Percentiles rank a stretch among this genome's conserved stretches.
Conservation (phyloP, 192 early-diverging fungal species). For the Coemansia erecta region DNA sequence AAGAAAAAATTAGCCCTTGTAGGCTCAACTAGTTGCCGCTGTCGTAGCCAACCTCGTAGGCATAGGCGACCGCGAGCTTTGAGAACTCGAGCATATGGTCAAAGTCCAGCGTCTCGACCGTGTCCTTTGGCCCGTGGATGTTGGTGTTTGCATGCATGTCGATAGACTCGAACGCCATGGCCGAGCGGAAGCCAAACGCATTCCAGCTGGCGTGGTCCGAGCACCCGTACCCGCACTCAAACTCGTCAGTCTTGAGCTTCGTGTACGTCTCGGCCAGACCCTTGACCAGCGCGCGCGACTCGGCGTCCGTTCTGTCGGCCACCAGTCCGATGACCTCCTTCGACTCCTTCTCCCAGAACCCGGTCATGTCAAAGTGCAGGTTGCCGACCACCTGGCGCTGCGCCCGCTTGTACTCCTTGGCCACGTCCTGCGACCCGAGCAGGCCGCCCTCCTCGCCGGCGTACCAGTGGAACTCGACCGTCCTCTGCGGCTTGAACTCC, state of each 20-base stretch:
- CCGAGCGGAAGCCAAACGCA: slow-evolving; percentile 81
- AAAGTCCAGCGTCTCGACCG: slow-evolving; percentile 72
- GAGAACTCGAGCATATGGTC: slow-evolving; percentile 88
- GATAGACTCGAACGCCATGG: slow-evolving; percentile 78
- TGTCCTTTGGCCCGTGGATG: slow-evolving; percentile 84
- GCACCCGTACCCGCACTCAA: slow-evolving; percentile 86
- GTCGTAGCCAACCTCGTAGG: slow-evolving; percentile 68
- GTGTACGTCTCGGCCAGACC: slow-evolving; percentile 64
- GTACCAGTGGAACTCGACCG: slow-evolving; percentile 98
- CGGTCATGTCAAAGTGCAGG: slow-evolving; percentile 95
- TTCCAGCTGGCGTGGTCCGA: slow-evolving; percentile 93
- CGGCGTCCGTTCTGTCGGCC: slow-evolving; percentile 75
- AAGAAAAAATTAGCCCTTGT: not conserved
- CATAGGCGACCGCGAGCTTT: slow-evolving; percentile 80
- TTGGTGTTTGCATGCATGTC: slow-evolving; percentile 71
- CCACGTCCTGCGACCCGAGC: slow-evolving; percentile 84
- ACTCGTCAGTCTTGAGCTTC: slow-evolving; percentile 62
- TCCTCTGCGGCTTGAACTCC: slow-evolving; percentile 65
- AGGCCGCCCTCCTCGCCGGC: slow-evolving; percentile 88
- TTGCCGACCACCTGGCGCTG: slow-evolving; percentile 67
- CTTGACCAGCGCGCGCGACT: slow-evolving; percentile 57
- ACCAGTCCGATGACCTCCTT: slow-evolving; percentile 75
- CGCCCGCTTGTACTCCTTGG: slow-evolving; percentile 62
- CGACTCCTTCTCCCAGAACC: slow-evolving; percentile 64
- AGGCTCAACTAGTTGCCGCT: not conserved